Evolutionary conservation across 768 basidiomycete species (phyloP), one percentile per base, ranked within the genome.

Genomic region (Lactarius sanguifluus): DNA sequence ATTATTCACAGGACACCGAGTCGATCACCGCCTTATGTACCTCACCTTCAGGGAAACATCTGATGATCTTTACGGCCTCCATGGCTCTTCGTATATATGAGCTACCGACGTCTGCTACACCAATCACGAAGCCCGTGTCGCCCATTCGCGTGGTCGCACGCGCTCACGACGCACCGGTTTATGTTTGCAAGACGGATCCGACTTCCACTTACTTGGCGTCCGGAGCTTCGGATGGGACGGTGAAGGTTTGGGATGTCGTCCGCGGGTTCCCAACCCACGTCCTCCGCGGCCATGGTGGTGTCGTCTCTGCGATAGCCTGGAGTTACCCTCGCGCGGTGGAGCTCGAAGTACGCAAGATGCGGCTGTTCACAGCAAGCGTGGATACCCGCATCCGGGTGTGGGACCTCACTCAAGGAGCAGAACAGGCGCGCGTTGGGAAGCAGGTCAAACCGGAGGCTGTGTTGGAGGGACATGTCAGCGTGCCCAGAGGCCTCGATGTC

Each of bases 271-370:
- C 92, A 38, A 99, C 97, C 0, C 97, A 99, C 76, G 83, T 95
- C 15, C 94, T 96, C 82, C 91, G 91, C 73, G 96, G 96, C 2
- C 97, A 98, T 74, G 97, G 96, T 5, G 97, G 97, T n/a, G 92
- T 97, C 66, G 89, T 99, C 75, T 92, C 91, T 70, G 95, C 96
- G 18, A 79, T 98, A 66, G 79, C 84, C 30, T 99, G 96, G 78
- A 90, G 89, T 75, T 92, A 89, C 71, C 88, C 88, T 25, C 84
- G 81, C 66, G 83, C 78, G 40, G 77, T 79, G 62, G 69, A 61
- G n/a, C 43, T 70, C 8, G 77, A 71, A 25, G 71, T 79, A 61
- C 80, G 78, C 70, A 83, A 81, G 59, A 90, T 96, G 83, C 87
- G 88, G 70, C 84, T 98, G 47, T 82, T 96, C 64, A 96, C 96